Conservation (phyloP, 768 basidiomycete genomes). For the Pleurotus pulmonarius region DNA sequence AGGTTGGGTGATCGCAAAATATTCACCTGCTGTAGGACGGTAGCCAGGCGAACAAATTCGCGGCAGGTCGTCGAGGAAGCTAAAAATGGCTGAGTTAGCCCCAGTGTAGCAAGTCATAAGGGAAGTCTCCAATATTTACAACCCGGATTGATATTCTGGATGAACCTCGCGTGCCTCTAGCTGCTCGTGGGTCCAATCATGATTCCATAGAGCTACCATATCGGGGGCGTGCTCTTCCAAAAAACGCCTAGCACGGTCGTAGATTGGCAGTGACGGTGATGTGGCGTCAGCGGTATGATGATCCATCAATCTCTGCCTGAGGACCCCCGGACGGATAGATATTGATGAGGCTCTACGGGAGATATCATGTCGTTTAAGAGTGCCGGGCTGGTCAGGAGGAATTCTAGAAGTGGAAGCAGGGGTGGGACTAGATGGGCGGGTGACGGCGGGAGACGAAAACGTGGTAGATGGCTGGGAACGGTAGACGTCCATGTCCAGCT, state of each 20-base stretch:
- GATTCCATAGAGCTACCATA: slow-evolving; percentile 52
- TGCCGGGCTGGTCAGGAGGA: background rate
- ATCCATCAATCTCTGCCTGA: slow-evolving; percentile 44
- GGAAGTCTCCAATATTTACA: slow-evolving; percentile 37
- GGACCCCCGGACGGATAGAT: slow-evolving; percentile 40
- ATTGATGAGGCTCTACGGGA: slow-evolving; percentile 44
- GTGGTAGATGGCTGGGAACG: background rate
- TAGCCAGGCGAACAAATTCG: slow-evolving; percentile 51
- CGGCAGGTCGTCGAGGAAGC: slow-evolving; percentile 54
- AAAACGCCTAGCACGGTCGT: slow-evolving; percentile 41
- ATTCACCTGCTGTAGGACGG: slow-evolving; percentile 45
- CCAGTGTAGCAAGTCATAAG: background rate
- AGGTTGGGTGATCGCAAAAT: background rate
- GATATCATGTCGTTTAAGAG: slow-evolving; percentile 22
- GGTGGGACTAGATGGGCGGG: background rate
- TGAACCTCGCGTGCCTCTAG: slow-evolving; percentile 39
- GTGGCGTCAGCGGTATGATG: slow-evolving; percentile 15
- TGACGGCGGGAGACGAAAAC: background rate
- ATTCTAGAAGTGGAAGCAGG: background rate
- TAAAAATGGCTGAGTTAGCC: slow-evolving; percentile 16
- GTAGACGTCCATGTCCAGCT: background rate
- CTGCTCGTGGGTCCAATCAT: slow-evolving; percentile 37
- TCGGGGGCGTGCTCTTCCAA: slow-evolving; percentile 51
- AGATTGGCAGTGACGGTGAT: slow-evolving; percentile 22
- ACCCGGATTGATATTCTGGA: slow-evolving; percentile 57